Percentiles rank a stretch among this genome's conserved stretches.
phyloP scores from a whole-genome alignment of 108 stramenopile species.

The Schizochytrium sp. region DNA sequence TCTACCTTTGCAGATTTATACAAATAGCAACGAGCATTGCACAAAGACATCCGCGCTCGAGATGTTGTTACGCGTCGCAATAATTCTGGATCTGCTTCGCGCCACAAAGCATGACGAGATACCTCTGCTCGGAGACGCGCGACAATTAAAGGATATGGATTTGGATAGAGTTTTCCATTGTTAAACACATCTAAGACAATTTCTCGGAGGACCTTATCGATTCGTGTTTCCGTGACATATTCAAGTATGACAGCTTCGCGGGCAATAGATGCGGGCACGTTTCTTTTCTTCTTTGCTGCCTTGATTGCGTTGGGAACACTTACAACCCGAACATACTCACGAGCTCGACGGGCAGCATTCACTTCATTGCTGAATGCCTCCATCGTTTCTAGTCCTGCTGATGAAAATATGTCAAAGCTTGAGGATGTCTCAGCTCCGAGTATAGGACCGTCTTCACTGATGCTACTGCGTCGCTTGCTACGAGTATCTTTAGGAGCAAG shows the following conservation, averaged over 20 bases:
- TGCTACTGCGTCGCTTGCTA: constrained; percentile 7
- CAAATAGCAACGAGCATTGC: background rate
- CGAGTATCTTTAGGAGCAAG: background rate
- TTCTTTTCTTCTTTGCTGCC: constrained; percentile 37
- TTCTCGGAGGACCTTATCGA: constrained; percentile 37
- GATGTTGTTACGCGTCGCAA: background rate
- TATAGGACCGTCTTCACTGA: background rate
- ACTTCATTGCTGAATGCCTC: constrained; percentile 24
- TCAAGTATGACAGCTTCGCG: constrained; percentile 44
- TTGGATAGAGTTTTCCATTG: constrained; percentile 23
- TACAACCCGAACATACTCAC: constrained; percentile 31
- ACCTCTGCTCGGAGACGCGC: constrained; percentile 22
- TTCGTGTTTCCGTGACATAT: constrained; percentile 54
- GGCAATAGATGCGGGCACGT: constrained; percentile 28
- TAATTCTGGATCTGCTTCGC: background rate
- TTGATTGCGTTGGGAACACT: constrained; percentile 54
- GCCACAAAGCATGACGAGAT: constrained; percentile 27
- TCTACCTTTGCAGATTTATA: constrained; percentile 18
- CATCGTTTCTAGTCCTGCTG: constrained; percentile 8
- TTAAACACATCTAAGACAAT: constrained; percentile 27
- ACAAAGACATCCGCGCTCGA: background rate
- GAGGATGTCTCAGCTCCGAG: constrained; percentile 15
- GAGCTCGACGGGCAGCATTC: background rate
- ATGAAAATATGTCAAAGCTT: constrained; percentile 7
- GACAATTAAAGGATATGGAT: constrained; percentile 40